These are phyloP conservation scores for Backusella mclennaniae DNA, from an alignment of 192 early-diverging fungal species.

Conservation along the genomic window DNA sequence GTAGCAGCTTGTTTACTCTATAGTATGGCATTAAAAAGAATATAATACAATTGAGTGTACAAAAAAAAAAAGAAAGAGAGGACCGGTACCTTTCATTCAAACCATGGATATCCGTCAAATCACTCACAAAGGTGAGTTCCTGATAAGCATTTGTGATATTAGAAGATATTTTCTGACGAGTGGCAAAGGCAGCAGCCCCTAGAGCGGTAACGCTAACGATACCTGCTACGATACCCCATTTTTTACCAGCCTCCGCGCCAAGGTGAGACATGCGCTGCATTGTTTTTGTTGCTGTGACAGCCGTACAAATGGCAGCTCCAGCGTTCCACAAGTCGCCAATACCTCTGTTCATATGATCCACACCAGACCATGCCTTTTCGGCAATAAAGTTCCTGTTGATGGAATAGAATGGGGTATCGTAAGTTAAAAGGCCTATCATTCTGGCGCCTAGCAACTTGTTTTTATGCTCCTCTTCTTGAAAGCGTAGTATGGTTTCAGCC, in stretches of 20 bases:
- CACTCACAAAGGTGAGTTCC: slow-evolving; percentile 51
- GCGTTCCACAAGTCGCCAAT: background rate
- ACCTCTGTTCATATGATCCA: slow-evolving; percentile 12
- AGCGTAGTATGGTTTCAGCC: slow-evolving; percentile 45
- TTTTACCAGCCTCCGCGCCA: background rate
- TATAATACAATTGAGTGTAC: background rate
- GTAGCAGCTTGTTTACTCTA: slow-evolving; percentile 16
- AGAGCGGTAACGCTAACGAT: slow-evolving; percentile 37
- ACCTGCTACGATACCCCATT: slow-evolving; percentile 43
- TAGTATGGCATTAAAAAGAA: background rate
- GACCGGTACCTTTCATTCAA: slow-evolving; percentile 38
- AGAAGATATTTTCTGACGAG: slow-evolving; percentile 28
- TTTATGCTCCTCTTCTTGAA: background rate
- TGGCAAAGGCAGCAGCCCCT: slow-evolving; percentile 36
- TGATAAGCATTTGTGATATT: slow-evolving; percentile 37
- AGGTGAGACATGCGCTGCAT: background rate
- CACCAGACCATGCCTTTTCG: slow-evolving; percentile 6
- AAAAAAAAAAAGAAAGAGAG: background rate
- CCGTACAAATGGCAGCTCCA: background rate
- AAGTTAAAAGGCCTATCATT: slow-evolving; percentile 51
- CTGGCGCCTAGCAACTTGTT: slow-evolving; percentile 8
- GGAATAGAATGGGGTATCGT: slow-evolving; percentile 55
- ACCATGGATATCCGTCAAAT: slow-evolving; percentile 37
- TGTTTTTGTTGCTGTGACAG: background rate
- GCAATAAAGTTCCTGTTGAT: slow-evolving; percentile 41